A percentile compares a stretch with the other conserved stretches of the same genome.
phyloP scores from a whole-genome alignment of 2,329 filamentous ascomycete species.

The Alternaria metachromatica region DNA sequence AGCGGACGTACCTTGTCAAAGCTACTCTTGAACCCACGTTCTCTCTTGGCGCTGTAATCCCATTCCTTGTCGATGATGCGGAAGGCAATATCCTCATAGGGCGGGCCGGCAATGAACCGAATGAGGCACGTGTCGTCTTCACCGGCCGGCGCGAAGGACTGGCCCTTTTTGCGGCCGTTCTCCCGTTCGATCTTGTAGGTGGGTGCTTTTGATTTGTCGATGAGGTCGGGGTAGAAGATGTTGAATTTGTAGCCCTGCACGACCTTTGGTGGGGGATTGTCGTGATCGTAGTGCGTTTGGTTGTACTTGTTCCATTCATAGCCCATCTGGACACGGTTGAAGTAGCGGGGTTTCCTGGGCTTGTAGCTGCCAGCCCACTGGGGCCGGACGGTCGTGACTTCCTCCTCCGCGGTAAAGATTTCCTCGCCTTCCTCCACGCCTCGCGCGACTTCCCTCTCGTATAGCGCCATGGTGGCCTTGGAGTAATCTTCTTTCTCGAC shows the following conservation, averaged over 20 bases:
- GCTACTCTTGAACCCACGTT: constrained; percentile 92
- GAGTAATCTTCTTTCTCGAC: constrained; percentile 80
- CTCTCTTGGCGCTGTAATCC: constrained; percentile 96
- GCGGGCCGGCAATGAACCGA: constrained; percentile 91
- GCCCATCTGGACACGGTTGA: constrained; percentile 98
- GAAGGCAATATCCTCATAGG: constrained; percentile 97
- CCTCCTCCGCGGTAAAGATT: constrained; percentile 90
- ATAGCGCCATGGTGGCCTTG: constrained; percentile 84
- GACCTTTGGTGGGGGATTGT: constrained; percentile 96
- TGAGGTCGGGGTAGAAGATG: constrained; percentile 97
- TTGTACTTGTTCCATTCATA: constrained; percentile 99
- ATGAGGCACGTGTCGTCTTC: constrained; percentile 98
- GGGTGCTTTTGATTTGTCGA: constrained; percentile 92
- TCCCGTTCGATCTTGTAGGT: constrained; percentile 97
- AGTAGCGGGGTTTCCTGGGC: constrained; percentile 92
- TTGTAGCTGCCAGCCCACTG: constrained; percentile 85
- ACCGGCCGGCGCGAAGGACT: constrained; percentile 90
- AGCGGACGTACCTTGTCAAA: constrained; percentile 86
- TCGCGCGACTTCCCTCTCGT: constrained; percentile 89
- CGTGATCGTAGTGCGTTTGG: constrained; percentile 98
- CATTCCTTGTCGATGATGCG: constrained; percentile 98
- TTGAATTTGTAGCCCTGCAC: constrained; percentile 99
- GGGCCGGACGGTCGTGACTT: constrained; percentile 70
- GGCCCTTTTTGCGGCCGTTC: constrained; percentile 83
- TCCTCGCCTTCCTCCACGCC: constrained; percentile 94